A percentile compares a stretch with the other conserved stretches of the same genome.
Evolutionary conservation across 139 green algal species (phyloP).

Genomic region (Tetradesmus lagerheimii): DNA sequence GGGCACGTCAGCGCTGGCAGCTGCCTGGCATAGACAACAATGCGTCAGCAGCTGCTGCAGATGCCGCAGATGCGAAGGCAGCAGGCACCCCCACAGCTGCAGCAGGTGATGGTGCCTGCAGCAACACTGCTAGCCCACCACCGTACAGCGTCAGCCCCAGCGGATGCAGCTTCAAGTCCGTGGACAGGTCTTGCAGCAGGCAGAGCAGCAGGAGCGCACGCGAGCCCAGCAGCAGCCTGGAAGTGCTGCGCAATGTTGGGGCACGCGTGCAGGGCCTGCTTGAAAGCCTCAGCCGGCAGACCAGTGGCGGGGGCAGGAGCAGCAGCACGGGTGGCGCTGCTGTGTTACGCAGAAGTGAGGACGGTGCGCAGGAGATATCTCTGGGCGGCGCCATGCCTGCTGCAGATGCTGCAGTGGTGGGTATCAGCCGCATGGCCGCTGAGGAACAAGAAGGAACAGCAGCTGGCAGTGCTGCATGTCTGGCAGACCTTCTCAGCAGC

Average conservation of each 20-base stretch:
- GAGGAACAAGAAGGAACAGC: too few species aligned
- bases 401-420: background rate
- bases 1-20: slow-evolving; percentile 26
- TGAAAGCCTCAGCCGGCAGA: slow-evolving; percentile 24
- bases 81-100: background rate
- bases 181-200: background rate
- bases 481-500: background rate
- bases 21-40: background rate
- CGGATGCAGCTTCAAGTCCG: slow-evolving; percentile 6
- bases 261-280: slow-evolving; percentile 24
- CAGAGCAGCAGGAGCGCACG: background rate
- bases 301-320: background rate
- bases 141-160: background rate
- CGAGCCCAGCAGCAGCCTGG: slow-evolving; percentile 12
- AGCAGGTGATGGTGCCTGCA: background rate
- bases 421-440: too few species aligned
- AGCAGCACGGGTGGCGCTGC: background rate
- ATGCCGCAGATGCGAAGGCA: background rate
- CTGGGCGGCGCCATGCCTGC: background rate
- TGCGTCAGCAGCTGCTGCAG: background rate
- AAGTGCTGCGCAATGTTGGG: slow-evolving; percentile 30
- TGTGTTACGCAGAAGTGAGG: background rate
- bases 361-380: background rate
- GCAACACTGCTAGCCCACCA: background rate
- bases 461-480: background rate